Conservation (phyloP, 257 asterid genomes). For the Leonotis leonurus region DNA sequence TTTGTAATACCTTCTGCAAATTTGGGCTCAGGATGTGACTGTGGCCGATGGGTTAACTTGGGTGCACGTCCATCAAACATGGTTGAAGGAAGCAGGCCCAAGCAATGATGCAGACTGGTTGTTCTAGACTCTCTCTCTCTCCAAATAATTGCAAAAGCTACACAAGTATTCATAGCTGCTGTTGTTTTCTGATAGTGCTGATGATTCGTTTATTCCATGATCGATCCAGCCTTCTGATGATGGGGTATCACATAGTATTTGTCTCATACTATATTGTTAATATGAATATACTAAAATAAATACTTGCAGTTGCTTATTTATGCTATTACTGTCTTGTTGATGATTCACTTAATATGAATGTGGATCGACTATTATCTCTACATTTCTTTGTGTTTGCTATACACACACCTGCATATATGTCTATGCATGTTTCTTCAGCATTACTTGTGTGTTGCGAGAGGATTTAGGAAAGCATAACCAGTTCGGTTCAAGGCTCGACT, state of each 20-base stretch:
- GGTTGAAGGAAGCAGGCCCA: slow-evolving; percentile 61
- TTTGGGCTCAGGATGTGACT: slow-evolving; percentile 44
- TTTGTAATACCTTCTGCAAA: neutral
- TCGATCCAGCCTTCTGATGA: slow-evolving; percentile 6
- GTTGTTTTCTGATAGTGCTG: neutral
- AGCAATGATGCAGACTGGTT: slow-evolving; percentile 41
- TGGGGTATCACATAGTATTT: neutral
- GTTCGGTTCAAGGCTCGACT: no score
- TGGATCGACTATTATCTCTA: no score
- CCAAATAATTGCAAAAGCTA: slow-evolving; percentile 11
- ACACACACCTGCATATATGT: no score
- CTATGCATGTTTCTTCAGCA: neutral
- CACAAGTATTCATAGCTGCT: slow-evolving; percentile 1
- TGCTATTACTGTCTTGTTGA: no score
- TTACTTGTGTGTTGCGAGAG: neutral
- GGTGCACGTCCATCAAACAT: slow-evolving; percentile 77
- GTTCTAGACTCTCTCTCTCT: slow-evolving; percentile 21
- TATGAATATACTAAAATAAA: neutral
- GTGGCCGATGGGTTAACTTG: slow-evolving; percentile 70
- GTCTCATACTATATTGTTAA: neutral
- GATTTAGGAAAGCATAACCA: no score
- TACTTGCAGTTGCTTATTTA: neutral
- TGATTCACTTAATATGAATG: no score
- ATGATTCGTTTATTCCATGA: no score
- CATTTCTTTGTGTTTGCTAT: no score